These are phyloP conservation scores for Pythium grandisporangium DNA, from an alignment of 352 stramenopile species.

Conservation along the genomic window DNA sequence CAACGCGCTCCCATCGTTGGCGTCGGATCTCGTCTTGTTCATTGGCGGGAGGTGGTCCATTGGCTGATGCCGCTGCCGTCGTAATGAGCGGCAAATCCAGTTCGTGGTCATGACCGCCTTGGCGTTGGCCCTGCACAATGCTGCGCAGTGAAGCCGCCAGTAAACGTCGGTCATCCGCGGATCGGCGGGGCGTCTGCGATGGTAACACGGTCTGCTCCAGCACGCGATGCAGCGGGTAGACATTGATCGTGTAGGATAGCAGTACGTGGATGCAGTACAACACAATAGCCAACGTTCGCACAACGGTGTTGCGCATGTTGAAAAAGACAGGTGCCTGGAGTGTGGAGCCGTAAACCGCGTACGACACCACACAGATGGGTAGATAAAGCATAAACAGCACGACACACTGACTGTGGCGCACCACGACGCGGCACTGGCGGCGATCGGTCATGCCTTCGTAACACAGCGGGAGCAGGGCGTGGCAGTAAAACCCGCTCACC, in stretches of 20 bases:
- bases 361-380: conserved; percentile 68
- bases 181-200: conserved; percentile 11
- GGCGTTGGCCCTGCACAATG: no score
- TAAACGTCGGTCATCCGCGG: neutral
- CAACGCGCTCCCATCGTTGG: conserved; percentile 6
- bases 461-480: conserved; percentile 65
- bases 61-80: neutral
- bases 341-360: conserved; percentile 65
- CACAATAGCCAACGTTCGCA: conserved; percentile 64
- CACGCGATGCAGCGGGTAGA: conserved; percentile 58
- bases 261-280: conserved; percentile 70
- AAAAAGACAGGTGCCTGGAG: conserved; percentile 74
- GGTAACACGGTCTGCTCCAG: conserved; percentile 47
- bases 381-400: conserved; percentile 52
- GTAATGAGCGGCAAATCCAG: neutral
- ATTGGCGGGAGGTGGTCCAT: neutral
- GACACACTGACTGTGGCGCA: conserved; percentile 35
- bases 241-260: conserved; percentile 56
- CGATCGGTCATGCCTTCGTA: conserved; percentile 67
- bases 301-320: conserved; percentile 70
- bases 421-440: conserved; percentile 36
- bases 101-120: no score
- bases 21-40: neutral
- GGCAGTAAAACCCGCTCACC: conserved; percentile 52
- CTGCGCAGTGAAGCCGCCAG: conserved; percentile 7